These are phyloP conservation scores for Cytospora leucostoma DNA, from an alignment of 2,329 filamentous ascomycete species.

Conservation along the genomic window DNA sequence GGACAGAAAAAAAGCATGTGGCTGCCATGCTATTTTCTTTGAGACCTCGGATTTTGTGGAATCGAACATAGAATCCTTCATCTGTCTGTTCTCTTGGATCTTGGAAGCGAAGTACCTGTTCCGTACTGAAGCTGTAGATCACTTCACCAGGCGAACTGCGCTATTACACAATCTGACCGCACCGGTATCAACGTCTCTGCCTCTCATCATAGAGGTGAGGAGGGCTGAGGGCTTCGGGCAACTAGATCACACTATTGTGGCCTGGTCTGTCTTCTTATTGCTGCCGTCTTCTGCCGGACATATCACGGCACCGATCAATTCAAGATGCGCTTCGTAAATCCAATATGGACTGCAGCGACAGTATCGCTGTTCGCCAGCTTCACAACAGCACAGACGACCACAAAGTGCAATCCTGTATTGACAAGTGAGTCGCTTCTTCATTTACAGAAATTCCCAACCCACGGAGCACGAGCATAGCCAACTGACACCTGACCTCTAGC, in stretches of 20 bases:
- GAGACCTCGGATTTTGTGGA: conserved; percentile 7
- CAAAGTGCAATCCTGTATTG: conserved; percentile 37
- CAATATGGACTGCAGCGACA: conserved; percentile 29
- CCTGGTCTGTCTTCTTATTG: background rate
- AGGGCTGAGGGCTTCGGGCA: background rate
- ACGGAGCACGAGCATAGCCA: background rate
- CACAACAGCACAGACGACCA: conserved; percentile 37
- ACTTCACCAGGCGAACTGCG: background rate
- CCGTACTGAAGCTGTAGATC: background rate
- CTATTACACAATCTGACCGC: too few relatives aligned
- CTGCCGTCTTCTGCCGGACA: background rate
- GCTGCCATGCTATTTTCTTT: conserved; percentile 12
- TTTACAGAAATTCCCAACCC: too few relatives aligned
- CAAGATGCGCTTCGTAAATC: conserved; percentile 31
- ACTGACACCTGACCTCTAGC: conserved; percentile 43
- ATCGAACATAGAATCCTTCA: background rate
- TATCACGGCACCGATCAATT: background rate
- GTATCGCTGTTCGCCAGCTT: conserved; percentile 29
- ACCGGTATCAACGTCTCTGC: too few relatives aligned
- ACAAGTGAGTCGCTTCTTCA: conserved; percentile 31
- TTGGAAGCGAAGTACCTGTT: background rate
- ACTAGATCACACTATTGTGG: background rate
- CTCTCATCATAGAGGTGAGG: too few relatives aligned
- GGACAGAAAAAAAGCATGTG: conserved; percentile 5
- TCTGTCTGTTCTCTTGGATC: background rate